Conservation (phyloP, 2,329 filamentous ascomycete species). For the Ophiostoma fasciatum region DNA sequence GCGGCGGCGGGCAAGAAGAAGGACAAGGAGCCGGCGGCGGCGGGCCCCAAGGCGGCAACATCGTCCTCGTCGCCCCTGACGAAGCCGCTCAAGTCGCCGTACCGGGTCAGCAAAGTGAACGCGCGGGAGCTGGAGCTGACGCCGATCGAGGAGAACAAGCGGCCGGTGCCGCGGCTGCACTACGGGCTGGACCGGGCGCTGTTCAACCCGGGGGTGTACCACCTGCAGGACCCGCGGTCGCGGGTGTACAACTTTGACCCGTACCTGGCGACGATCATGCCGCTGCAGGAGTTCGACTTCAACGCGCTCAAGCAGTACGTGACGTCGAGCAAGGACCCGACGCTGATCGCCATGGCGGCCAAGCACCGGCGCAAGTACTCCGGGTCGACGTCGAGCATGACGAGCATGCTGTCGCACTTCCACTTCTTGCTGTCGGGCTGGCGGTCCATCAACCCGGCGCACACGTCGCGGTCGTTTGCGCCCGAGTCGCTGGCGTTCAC, state of each 20-base stretch:
- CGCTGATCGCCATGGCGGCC: constrained; percentile 53
- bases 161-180: constrained; percentile 43
- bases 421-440: constrained; percentile 81
- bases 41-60: neutral
- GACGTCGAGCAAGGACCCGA: constrained; percentile 74
- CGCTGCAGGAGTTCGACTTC: constrained; percentile 84
- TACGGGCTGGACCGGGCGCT: constrained; percentile 78
- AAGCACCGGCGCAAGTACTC: constrained; percentile 63
- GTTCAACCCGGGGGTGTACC: constrained; percentile 89
- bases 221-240: constrained; percentile 75
- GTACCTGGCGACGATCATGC: constrained; percentile 86
- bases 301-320: constrained; percentile 72
- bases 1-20: neutral
- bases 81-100: neutral
- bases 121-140: constrained; percentile 15
- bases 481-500: constrained; percentile 55
- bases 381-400: constrained; percentile 96
- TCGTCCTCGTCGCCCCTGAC: too few species aligned
- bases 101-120: constrained; percentile 15
- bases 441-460: constrained; percentile 53
- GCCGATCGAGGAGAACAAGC: constrained; percentile 20
- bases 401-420: constrained; percentile 71
- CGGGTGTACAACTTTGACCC: constrained; percentile 95
- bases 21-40: neutral
- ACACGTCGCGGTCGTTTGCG: constrained; percentile 53